phyloP scores from a whole-genome alignment of 352 stramenopile genomes.

The Phytophthora pluvialis region DNA sequence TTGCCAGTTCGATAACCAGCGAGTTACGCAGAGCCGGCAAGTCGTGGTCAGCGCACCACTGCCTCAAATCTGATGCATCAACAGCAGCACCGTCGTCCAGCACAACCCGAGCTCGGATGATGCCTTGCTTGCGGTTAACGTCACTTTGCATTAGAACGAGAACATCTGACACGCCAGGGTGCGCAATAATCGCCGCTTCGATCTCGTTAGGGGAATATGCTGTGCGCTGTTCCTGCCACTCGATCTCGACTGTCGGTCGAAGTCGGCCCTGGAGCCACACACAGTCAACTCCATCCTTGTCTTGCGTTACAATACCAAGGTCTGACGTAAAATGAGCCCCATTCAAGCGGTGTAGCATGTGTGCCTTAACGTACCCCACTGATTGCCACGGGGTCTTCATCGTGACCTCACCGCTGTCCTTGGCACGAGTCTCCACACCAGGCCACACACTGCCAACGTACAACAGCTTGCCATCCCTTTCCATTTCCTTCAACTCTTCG shows the following conservation, averaged over 20 bases:
- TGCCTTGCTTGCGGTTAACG: slow-evolving; percentile 12
- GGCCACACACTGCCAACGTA: slow-evolving; percentile 81
- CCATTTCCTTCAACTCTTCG: slow-evolving; percentile 50
- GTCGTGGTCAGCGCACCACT: slow-evolving; percentile 41
- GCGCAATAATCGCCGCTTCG: slow-evolving; percentile 42
- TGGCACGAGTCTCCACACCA: slow-evolving; percentile 58
- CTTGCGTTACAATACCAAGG: slow-evolving; percentile 43
- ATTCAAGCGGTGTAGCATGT: slow-evolving; percentile 52
- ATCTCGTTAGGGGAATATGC: slow-evolving; percentile 45
- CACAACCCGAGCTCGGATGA: slow-evolving; percentile 47
- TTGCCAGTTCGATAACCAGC: slow-evolving; percentile 61
- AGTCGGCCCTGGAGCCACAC: slow-evolving; percentile 79
- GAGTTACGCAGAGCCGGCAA: slow-evolving; percentile 45
- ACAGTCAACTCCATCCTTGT: slow-evolving; percentile 34
- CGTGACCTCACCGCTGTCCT: slow-evolving; percentile 63
- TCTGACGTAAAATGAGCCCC: slow-evolving; percentile 66
- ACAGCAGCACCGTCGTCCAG: slow-evolving; percentile 29
- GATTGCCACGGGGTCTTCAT: slow-evolving; percentile 87
- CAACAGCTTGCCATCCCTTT: slow-evolving; percentile 39
- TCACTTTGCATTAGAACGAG: slow-evolving; percentile 56
- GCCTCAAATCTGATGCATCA: slow-evolving; percentile 41
- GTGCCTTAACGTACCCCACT: slow-evolving; percentile 70
- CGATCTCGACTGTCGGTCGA: slow-evolving; percentile 44
- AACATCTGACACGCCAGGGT: slow-evolving; percentile 59
- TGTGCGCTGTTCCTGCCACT: slow-evolving; percentile 38